phyloP scores from a whole-genome alignment of 331 rosid genomes.

The Malus hybrid region DNA sequence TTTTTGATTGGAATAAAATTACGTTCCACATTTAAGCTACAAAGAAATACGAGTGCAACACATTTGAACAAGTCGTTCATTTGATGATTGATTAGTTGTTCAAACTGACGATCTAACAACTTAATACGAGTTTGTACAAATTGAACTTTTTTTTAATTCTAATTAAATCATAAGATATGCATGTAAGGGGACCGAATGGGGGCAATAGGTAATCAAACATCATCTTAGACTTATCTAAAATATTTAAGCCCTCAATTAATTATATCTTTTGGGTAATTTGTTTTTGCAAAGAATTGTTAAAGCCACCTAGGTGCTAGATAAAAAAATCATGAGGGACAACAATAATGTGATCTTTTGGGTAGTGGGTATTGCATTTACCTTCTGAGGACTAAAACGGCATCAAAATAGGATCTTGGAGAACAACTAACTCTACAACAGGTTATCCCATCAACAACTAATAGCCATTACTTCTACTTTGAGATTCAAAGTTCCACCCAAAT shows the following conservation, averaged over 20 bases:
- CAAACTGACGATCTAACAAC: too few species aligned
- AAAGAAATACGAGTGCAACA: not conserved
- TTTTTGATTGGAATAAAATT: not conserved
- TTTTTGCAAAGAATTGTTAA: slow-evolving; percentile 1
- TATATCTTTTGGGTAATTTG: not conserved
- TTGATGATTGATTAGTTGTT: not conserved
- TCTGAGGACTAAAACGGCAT: slow-evolving; percentile 12
- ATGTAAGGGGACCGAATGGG: not conserved
- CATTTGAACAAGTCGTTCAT: not conserved
- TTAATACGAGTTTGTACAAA: too few species aligned
- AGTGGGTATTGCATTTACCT: slow-evolving; percentile 23
- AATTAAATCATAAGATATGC: not conserved
- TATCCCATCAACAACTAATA: not conserved
- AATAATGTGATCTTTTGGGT: slow-evolving; percentile 10
- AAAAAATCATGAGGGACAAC: not conserved
- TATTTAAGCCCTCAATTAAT: not conserved
- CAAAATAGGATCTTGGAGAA: slow-evolving; percentile 11
- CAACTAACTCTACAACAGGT: not conserved
- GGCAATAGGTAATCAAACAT: not conserved
- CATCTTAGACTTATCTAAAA: not conserved
- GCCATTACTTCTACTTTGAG: not conserved
- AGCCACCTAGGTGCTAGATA: not conserved
- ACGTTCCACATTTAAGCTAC: not conserved
- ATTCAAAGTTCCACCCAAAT: not conserved
- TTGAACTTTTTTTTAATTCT: too few species aligned